These are phyloP conservation scores for Citrullus colocynthis DNA, from an alignment of 306 rosid genomes.

Conservation along the genomic window DNA sequence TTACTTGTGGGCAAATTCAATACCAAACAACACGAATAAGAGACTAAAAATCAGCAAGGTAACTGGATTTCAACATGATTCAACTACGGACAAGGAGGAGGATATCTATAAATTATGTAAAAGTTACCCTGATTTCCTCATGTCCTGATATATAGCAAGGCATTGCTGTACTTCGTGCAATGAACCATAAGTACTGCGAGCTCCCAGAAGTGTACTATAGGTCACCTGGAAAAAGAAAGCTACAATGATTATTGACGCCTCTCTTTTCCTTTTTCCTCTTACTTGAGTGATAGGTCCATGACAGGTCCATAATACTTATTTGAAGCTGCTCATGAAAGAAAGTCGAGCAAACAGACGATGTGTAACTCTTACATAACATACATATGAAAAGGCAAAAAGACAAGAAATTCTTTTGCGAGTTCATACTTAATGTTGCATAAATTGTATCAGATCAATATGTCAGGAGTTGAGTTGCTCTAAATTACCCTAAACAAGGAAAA, in stretches of 20 bases:
- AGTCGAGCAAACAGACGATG: not conserved
- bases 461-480: not conserved
- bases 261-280: not conserved
- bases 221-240: conserved; percentile 48
- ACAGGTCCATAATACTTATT: not conserved
- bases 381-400: not conserved
- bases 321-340: not conserved
- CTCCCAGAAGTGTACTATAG: conserved; percentile 69
- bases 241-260: not conserved
- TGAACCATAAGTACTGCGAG: conserved; percentile 68
- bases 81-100: not conserved
- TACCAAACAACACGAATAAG: not conserved
- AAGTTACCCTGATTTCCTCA: conserved; percentile 83
- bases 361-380: not conserved
- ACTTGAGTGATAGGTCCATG: conserved; percentile 5
- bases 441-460: not conserved
- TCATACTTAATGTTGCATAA: not conserved
- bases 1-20: not conserved
- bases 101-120: not conserved
- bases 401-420: not conserved
- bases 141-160: conserved; percentile 71
- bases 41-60: not conserved
- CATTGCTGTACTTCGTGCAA: conserved; percentile 76
- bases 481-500: not conserved
- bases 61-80: not conserved